phyloP scores from a whole-genome alignment of 164 flowering plant genomes.

The Nymphaea thermarum region DNA sequence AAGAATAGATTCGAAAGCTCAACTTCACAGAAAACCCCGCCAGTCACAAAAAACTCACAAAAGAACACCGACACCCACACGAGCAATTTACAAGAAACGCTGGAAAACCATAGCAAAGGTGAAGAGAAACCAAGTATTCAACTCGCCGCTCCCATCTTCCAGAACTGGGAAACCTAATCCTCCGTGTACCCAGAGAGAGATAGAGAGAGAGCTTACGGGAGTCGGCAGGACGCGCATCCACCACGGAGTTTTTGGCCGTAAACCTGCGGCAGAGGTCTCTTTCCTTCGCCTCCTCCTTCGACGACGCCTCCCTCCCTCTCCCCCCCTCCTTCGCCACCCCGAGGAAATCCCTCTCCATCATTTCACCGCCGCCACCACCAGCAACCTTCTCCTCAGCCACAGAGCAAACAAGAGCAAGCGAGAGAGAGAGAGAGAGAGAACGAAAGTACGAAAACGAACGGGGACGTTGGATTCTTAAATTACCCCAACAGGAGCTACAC shows the following conservation, averaged over 20 bases:
- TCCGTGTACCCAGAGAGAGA: background rate
- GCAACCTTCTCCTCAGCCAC: slow-evolving; percentile 3
- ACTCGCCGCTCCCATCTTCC: no score
- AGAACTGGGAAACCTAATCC: background rate
- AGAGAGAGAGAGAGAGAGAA: no score
- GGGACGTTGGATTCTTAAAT: no score
- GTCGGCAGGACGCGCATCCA: background rate
- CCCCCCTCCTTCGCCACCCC: slow-evolving; percentile 29
- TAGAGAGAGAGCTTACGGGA: background rate
- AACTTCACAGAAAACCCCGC: no score
- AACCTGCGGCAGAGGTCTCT: slow-evolving; percentile 13
- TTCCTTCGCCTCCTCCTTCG: slow-evolving; percentile 16
- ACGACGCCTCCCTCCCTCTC: slow-evolving; percentile 18
- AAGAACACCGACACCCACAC: no score
- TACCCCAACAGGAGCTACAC: no score
- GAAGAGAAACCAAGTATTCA: no score
- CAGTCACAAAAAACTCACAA: no score
- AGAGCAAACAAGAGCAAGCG: background rate
- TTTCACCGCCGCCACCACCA: background rate
- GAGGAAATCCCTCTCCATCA: slow-evolving; percentile 55
- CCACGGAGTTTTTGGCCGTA: background rate
- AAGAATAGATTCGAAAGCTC: no score
- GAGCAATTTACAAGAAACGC: no score
- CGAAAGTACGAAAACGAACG: background rate
- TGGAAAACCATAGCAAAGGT: no score